phyloP scores from a whole-genome alignment of 202 grass and related monocot genomes.

The Hordeum pubiflorum region DNA sequence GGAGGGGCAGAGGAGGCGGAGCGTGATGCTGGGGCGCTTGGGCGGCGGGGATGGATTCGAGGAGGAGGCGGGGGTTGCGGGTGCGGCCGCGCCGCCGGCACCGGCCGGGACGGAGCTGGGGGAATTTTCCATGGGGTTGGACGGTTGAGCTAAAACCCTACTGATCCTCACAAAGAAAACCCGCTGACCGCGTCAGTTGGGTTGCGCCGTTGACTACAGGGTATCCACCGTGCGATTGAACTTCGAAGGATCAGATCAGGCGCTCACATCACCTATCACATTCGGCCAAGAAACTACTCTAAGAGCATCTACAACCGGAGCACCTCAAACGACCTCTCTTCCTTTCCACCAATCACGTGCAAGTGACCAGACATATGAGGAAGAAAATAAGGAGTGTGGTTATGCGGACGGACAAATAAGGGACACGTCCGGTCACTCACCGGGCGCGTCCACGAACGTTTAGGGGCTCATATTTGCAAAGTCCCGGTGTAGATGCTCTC shows the following conservation, averaged over 20 bases:
- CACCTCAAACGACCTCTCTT: no score
- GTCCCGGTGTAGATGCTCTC: no score
- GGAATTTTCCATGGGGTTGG: slow-evolving; percentile 38
- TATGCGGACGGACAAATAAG: no score
- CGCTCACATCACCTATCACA: background rate
- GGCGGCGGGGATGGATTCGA: background rate
- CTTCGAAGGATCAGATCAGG: background rate
- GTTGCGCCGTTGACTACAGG: background rate
- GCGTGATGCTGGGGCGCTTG: slow-evolving; percentile 30
- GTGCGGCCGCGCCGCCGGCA: background rate
- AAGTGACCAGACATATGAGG: no score
- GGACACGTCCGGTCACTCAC: no score
- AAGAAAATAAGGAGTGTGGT: no score
- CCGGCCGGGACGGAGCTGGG: slow-evolving; percentile 9
- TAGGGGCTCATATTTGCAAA: no score
- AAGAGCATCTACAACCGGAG: no score
- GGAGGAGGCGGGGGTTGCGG: slow-evolving; percentile 9
- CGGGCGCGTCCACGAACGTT: no score
- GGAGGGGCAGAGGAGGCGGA: slow-evolving; percentile 48
- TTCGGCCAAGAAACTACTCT: no score
- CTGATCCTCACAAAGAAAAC: background rate
- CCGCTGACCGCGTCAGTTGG: background rate
- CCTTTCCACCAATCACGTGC: no score
- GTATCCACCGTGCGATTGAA: background rate
- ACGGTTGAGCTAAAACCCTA: slow-evolving; percentile 45